These are phyloP conservation scores for Fusarium illudens DNA, from an alignment of 2,329 filamentous ascomycete genomes.

Conservation along the genomic window DNA sequence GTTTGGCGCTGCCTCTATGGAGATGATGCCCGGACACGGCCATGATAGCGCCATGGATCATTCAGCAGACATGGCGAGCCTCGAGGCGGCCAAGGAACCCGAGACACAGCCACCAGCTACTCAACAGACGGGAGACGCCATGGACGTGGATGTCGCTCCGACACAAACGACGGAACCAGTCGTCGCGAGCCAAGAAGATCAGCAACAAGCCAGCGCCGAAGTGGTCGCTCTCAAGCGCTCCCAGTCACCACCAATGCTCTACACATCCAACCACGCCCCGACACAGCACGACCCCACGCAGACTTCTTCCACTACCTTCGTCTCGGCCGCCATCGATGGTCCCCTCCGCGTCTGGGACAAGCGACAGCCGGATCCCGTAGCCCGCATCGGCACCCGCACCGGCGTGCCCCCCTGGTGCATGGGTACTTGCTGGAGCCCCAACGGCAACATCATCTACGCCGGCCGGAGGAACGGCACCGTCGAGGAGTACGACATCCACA, in stretches of 20 bases:
- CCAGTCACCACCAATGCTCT: slow-evolving; percentile 40
- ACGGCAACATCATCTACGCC: slow-evolving; percentile 94
- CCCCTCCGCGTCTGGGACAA: slow-evolving; percentile 93
- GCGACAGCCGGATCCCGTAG: slow-evolving; percentile 77
- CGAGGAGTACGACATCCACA: slow-evolving; percentile 91
- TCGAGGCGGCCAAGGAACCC: slow-evolving; percentile 39
- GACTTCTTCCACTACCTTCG: slow-evolving; percentile 80
- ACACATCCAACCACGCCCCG: slow-evolving; percentile 49
- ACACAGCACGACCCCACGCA: slow-evolving; percentile 62
- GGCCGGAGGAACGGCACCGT: slow-evolving; percentile 91
- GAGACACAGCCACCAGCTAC: slow-evolving; percentile 39
- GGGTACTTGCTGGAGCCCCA: slow-evolving; percentile 94
- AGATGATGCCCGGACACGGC: slow-evolving; percentile 54
- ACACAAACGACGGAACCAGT: slow-evolving; percentile 18
- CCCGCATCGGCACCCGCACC: slow-evolving; percentile 76
- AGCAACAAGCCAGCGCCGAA: slow-evolving; percentile 5
- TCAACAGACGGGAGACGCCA: slow-evolving; percentile 42
- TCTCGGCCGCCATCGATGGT: slow-evolving; percentile 89
- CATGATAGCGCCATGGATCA: slow-evolving; percentile 54
- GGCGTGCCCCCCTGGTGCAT: slow-evolving; percentile 96
- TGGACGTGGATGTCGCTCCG: slow-evolving; percentile 43
- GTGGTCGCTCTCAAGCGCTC: slow-evolving; percentile 28
- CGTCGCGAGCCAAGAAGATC: slow-evolving; percentile 2
- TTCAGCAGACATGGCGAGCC: slow-evolving; percentile 53
- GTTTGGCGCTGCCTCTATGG: slow-evolving; percentile 75